Base-by-base conservation (phyloP, 345 rosid genomes). In the Angophora floribunda region DNA sequence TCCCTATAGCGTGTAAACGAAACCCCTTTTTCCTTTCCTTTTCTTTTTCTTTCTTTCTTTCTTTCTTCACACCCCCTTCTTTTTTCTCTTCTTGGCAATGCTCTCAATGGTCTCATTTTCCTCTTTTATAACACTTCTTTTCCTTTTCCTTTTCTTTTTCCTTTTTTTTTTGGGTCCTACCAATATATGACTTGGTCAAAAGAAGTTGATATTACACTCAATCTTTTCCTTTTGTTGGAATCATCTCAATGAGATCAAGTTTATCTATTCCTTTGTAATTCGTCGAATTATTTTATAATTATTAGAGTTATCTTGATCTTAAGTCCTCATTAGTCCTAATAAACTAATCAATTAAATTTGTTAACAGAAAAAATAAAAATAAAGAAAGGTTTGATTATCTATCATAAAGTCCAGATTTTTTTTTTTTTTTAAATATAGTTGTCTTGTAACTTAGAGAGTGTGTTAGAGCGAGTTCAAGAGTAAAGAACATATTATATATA, bases 71-170 rank as follows among this genome's bases (percentile, higher is more conserved):
- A 49, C 63, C 1, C 63, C 22, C 63, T 28, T 57, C 28, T 55
- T 22, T 57, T 22, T 57, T 57, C 63, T 57, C 28, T 57, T 57
- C n/a, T 57, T 0, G 6, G 63, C 28, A 36, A 0, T 57, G 63
- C 63, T 57, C n/a, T 57, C 63, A 4, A 22, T 9, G n/a, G 28
- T 57, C 63, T 57, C 13, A 5, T 22, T 57, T 19, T 53, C 59
- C 59, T 19, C 19, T 53, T 53, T 53, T 53, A 53, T 19, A 53
- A 19, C 24, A 53, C 49, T 47, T 47, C 8, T 47, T 47, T 47
- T 47, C 8, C 8, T 47, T 47, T 47, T 19, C 2, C 3, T 19
- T 17, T 15, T 7, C 1, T 2, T 7, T 19, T 17, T 3, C 3
- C 1, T 3, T 17, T 52, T 52, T 52, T 52, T 53, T 55, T 9